Evolutionary conservation across 2,329 filamentous ascomycete species (phyloP).

Genomic region (Stromatinia cepivora): DNA sequence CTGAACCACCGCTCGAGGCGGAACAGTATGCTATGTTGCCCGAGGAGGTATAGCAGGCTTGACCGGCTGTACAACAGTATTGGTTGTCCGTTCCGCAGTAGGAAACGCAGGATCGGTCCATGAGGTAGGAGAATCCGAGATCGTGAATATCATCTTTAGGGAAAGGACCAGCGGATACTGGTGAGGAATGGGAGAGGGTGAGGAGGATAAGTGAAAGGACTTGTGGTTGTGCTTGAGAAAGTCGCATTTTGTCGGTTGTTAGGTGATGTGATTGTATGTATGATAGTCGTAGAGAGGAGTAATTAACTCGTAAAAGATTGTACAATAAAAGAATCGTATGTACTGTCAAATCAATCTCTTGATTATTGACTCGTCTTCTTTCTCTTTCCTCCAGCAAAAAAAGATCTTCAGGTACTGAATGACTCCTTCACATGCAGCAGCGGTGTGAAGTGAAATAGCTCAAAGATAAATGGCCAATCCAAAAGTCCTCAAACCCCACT

Average conservation of each 20-base stretch:
- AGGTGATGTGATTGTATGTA: conserved; percentile 3
- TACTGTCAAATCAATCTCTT: conserved; percentile 5
- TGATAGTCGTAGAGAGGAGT: neutral
- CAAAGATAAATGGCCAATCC: conserved; percentile 15
- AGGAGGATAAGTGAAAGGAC: conserved; percentile 43
- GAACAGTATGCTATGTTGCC: conserved; percentile 53
- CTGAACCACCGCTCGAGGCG: conserved; percentile 30
- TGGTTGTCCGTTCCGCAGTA: conserved; percentile 57
- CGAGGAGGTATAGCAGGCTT: conserved; percentile 51
- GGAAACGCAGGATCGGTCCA: conserved; percentile 50
- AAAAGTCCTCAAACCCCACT: conserved; percentile 7
- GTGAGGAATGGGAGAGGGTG: conserved; percentile 44
- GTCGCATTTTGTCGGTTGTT: conserved; percentile 42
- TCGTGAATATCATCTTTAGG: conserved; percentile 52
- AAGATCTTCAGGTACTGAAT: conserved; percentile 21
- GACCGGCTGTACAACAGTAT: conserved; percentile 54
- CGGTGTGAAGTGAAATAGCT: conserved; percentile 12
- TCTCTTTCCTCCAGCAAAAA: neutral
- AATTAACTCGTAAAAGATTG: conserved; percentile 3
- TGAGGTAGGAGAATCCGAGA: conserved; percentile 52
- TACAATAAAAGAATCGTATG: conserved; percentile 5
- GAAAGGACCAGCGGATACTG: conserved; percentile 49
- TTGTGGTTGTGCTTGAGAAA: conserved; percentile 36
- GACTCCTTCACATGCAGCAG: conserved; percentile 22
- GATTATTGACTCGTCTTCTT: neutral